Percentiles rank a stretch among this genome's conserved stretches.
Conservation (phyloP, 2,329 filamentous ascomycete species). For the Xylariaceae sp. region DNA sequence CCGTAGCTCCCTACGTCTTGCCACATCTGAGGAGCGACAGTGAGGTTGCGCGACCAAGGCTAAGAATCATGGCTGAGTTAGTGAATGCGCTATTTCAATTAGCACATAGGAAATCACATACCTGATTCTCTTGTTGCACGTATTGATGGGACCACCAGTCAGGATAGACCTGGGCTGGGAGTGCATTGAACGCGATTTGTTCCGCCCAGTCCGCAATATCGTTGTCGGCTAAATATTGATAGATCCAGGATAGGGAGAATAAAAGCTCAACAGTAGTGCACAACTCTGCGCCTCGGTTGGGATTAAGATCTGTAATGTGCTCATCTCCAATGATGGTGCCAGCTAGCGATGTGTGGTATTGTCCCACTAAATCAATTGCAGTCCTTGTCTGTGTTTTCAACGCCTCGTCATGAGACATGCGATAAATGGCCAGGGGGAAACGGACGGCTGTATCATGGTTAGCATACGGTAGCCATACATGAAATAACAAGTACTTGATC, state of each 20-base stretch:
- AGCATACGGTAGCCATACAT: not conserved
- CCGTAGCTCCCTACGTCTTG: conserved; percentile 41
- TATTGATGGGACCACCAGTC: conserved; percentile 55
- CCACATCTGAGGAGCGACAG: conserved; percentile 33
- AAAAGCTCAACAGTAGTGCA: conserved; percentile 29
- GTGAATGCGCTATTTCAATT: not conserved
- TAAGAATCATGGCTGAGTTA: conserved; percentile 8
- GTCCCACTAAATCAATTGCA: conserved; percentile 35
- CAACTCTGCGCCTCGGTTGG: conserved; percentile 34
- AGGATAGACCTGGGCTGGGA: conserved; percentile 45
- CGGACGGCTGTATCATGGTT: conserved; percentile 32
- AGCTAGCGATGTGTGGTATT: conserved; percentile 38
- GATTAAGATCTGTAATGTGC: conserved; percentile 34
- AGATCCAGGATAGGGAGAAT: conserved; percentile 29
- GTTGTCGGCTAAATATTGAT: conserved; percentile 25
- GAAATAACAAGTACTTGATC: not conserved
- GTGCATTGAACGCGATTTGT: conserved; percentile 47
- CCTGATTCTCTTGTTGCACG: conserved; percentile 49
- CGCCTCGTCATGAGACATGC: conserved; percentile 35
- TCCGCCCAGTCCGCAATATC: conserved; percentile 46
- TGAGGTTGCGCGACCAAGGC: conserved; percentile 43
- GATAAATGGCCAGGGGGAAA: conserved; percentile 38
- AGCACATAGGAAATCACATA: conserved; percentile 9
- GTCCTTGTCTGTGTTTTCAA: conserved; percentile 34
- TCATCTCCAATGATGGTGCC: conserved; percentile 42